Evolutionary conservation across 139 green algal species (phyloP), one percentile per base, ranked within the genome.

Genomic region (Chlamydomonas eustigma): DNA sequence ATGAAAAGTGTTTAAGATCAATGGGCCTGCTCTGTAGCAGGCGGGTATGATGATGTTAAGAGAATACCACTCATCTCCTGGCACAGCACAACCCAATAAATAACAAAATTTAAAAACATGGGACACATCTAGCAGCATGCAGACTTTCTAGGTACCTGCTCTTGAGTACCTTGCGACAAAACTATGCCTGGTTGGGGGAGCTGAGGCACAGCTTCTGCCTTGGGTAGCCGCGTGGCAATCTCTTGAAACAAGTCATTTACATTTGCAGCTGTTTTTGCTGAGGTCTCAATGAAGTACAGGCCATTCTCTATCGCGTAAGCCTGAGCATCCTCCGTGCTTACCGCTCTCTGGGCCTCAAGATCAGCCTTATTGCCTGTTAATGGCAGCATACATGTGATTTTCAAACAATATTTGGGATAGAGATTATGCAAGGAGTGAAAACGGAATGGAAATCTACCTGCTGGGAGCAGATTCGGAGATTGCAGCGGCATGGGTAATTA

Each of bases 351-450:
- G 2, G 85, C 82, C 36, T 88, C 85, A 50, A 98, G 82, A 78
- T 99, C 95, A 1, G 88, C 87, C 86, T 99, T 99, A 90, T 99
- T 99, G 50, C 93, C 95, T 86, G 79, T 28, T 34, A 63, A 3
- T 28, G 12, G 44, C 44, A 18, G 18, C 44, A 58, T n/a, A n/a
- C n/a, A n/a, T n/a, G n/a, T n/a, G n/a, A n/a, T n/a, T n/a, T n/a
- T n/a, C n/a, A n/a, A n/a, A n/a, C n/a, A n/a, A n/a, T n/a, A n/a
- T n/a, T n/a, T n/a, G n/a, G n/a, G n/a, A n/a, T n/a, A n/a, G n/a
- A n/a, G n/a, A n/a, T n/a, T n/a, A n/a, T n/a, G n/a, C n/a, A n/a
- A n/a, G n/a, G n/a, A n/a, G 3, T 3, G 58, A 12, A 58, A 18
- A 3, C 1, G 24, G 32, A 69, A 37, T 33, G 39, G 4, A 76